Evolutionary conservation across 1,284 basidiomycete species (phyloP).

Genomic region (Sparassis latifolia): DNA sequence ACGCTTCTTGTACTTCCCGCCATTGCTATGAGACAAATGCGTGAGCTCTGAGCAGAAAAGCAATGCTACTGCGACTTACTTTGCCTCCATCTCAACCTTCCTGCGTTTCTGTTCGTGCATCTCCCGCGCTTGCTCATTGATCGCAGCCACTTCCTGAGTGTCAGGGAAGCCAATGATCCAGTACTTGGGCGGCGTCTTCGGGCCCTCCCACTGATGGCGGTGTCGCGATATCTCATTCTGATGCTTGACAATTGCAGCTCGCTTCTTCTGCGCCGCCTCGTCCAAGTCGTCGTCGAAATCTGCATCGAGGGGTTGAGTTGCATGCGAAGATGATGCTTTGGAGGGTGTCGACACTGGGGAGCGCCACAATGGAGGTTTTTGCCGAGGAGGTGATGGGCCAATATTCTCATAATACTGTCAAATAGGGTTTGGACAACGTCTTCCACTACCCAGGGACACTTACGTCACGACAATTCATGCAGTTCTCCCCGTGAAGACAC

Average conservation of each 20-base stretch:
- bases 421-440: neutral
- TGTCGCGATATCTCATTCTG: conserved; percentile 77
- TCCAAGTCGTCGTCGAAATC: neutral
- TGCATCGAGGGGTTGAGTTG: conserved; percentile 3
- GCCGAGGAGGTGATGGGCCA: conserved; percentile 59
- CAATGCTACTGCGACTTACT: conserved; percentile 26
- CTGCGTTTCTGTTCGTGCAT: conserved; percentile 61
- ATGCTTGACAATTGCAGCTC: conserved; percentile 42
- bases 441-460: conserved; percentile 20
- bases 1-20: conserved; percentile 15
- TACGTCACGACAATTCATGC: conserved; percentile 81
- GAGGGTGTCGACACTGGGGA: conserved; percentile 39
- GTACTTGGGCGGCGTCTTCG: conserved; percentile 78
- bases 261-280: neutral
- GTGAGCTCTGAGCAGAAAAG: neutral
- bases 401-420: conserved; percentile 75
- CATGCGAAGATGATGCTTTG: conserved; percentile 17
- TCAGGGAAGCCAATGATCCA: conserved; percentile 86
- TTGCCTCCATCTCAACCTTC: conserved; percentile 53
- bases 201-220: conserved; percentile 63
- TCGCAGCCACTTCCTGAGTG: conserved; percentile 71
- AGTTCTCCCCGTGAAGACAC: conserved; percentile 71
- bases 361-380: conserved; percentile 65
- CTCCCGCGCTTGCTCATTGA: conserved; percentile 66
- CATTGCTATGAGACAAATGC: neutral